These are phyloP conservation scores for Cystobasidium pallidum DNA, from an alignment of 1,284 basidiomycete genomes.

Conservation along the genomic window DNA sequence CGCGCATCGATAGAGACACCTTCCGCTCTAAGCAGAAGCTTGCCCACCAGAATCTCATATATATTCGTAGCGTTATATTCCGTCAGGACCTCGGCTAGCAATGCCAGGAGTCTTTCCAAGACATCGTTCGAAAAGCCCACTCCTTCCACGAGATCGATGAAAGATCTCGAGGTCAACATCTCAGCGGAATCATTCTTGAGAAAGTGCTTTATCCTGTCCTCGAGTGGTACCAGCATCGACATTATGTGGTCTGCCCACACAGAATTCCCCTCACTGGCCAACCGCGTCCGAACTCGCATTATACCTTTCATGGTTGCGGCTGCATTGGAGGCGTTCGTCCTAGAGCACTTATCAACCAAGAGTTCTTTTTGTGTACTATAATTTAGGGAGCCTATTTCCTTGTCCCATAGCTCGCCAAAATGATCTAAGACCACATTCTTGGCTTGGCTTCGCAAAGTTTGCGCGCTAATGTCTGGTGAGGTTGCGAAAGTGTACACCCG, in stretches of 20 bases:
- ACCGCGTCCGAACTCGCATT: slow-evolving; percentile 49
- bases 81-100: slow-evolving; percentile 51
- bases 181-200: slow-evolving; percentile 47
- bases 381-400: slow-evolving; percentile 73
- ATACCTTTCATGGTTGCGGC: slow-evolving; percentile 62
- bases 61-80: slow-evolving; percentile 56
- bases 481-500: slow-evolving; percentile 78
- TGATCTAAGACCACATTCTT: slow-evolving; percentile 73
- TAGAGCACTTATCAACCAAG: slow-evolving; percentile 69
- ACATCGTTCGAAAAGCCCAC: slow-evolving; percentile 54
- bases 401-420: slow-evolving; percentile 82
- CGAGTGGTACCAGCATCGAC: slow-evolving; percentile 55
- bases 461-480: slow-evolving; percentile 73
- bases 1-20: slow-evolving; percentile 52
- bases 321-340: slow-evolving; percentile 67
- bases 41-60: slow-evolving; percentile 52
- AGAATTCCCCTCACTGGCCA: slow-evolving; percentile 51
- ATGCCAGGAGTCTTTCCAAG: slow-evolving; percentile 51
- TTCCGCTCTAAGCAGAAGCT: slow-evolving; percentile 52
- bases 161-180: slow-evolving; percentile 49
- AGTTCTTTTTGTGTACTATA: slow-evolving; percentile 69
- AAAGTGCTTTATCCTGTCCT: slow-evolving; percentile 48
- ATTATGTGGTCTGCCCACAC: slow-evolving; percentile 55
- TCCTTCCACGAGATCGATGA: slow-evolving; percentile 52
- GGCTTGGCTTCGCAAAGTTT: slow-evolving; percentile 71